phyloP scores from a whole-genome alignment of 2,329 filamentous ascomycete species.

The Aureobasidium lini region DNA sequence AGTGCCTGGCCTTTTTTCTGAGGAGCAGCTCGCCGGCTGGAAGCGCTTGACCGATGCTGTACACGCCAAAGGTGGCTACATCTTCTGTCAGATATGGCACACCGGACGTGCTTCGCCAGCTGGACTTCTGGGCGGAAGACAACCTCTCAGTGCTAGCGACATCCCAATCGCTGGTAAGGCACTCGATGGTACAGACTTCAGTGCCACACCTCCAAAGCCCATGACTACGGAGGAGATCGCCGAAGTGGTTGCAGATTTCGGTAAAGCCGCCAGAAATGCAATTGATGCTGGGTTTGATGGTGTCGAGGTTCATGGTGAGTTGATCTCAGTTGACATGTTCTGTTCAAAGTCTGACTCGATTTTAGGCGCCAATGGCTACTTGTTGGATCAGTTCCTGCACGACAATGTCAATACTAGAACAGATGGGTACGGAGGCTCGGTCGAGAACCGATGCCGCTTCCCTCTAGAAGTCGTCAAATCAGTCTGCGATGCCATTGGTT shows the following conservation, averaged over 20 bases:
- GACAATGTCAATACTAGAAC: slow-evolving; percentile 46
- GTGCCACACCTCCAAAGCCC: slow-evolving; percentile 28
- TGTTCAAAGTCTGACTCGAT: neutral
- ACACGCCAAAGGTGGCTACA: slow-evolving; percentile 54
- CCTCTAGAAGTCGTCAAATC: slow-evolving; percentile 45
- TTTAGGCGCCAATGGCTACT: slow-evolving; percentile 37
- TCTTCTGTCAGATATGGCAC: slow-evolving; percentile 56
- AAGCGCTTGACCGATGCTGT: slow-evolving; percentile 53
- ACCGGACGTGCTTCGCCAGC: slow-evolving; percentile 41
- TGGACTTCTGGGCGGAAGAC: slow-evolving; percentile 19
- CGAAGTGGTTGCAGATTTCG: slow-evolving; percentile 22
- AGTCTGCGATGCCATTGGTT: slow-evolving; percentile 40
- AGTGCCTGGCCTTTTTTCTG: slow-evolving; percentile 49
- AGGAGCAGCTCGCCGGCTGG: slow-evolving; percentile 53
- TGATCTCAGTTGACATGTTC: neutral
- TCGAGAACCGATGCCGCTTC: slow-evolving; percentile 43
- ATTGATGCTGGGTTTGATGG: slow-evolving; percentile 47
- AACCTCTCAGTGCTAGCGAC: slow-evolving; percentile 24
- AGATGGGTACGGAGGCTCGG: slow-evolving; percentile 36
- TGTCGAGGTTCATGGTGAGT: slow-evolving; percentile 39
- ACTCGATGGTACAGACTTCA: slow-evolving; percentile 25
- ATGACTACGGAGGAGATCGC: slow-evolving; percentile 33
- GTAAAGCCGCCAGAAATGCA: slow-evolving; percentile 19
- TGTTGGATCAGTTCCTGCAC: slow-evolving; percentile 58
- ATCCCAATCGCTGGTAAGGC: slow-evolving; percentile 25